Percentiles rank a stretch among this genome's conserved stretches.
Evolutionary conservation across 2,329 filamentous ascomycete species (phyloP).

Genomic region (Fusarium ramigenum): DNA sequence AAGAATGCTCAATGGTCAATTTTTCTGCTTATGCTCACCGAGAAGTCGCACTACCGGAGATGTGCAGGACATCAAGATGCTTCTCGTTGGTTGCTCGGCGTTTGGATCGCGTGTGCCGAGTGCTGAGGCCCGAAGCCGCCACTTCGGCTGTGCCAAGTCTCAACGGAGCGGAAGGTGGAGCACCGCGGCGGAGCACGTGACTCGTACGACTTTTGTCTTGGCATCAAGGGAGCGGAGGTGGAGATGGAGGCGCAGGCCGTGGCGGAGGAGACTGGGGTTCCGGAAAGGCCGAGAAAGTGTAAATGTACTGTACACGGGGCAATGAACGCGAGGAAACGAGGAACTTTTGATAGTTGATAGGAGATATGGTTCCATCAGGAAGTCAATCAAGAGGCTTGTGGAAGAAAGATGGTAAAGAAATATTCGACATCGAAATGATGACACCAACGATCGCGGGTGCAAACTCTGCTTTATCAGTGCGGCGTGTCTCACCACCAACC

Average conservation of each 20-base stretch:
- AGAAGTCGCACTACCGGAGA: neutral
- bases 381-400: neutral
- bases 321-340: neutral
- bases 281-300: conserved; percentile 9
- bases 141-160: conserved; percentile 19
- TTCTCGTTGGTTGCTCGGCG: neutral
- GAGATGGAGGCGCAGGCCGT: conserved; percentile 2
- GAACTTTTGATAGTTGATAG: neutral
- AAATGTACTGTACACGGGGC: neutral
- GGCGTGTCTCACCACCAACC: conserved; percentile 3
- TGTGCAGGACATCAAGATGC: neutral
- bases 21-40: neutral
- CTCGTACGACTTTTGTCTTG: conserved; percentile 25
- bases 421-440: neutral
- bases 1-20: neutral
- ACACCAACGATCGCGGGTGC: neutral
- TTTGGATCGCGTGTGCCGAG: conserved; percentile 5
- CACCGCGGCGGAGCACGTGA: conserved; percentile 40
- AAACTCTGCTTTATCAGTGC: neutral
- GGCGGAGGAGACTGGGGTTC: neutral
- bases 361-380: neutral
- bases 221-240: conserved; percentile 8
- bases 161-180: conserved; percentile 27
- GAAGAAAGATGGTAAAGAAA: neutral
- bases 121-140: conserved; percentile 14